These are phyloP conservation scores for Rubia yunnanensis DNA, from an alignment of 257 asterid species.

Conservation along the genomic window DNA sequence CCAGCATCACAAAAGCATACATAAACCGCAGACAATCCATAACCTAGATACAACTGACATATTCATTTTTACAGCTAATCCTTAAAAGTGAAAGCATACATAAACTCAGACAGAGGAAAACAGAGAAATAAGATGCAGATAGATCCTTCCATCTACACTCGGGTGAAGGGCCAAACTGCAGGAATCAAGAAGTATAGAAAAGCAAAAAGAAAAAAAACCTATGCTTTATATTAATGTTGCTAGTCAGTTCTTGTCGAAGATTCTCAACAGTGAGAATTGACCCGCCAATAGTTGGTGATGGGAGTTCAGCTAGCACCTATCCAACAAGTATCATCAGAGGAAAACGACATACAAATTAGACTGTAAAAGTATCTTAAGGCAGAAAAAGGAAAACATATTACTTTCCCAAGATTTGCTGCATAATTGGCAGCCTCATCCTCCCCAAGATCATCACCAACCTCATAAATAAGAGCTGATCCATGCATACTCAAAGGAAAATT, in stretches of 20 bases:
- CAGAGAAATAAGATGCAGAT: neutral
- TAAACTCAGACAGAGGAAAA: neutral
- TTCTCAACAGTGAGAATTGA: constrained; percentile 84
- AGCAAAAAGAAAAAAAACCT: constrained; percentile 48
- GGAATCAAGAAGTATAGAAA: no score
- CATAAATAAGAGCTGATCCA: no score
- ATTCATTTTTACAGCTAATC: no score
- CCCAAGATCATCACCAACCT: no score
- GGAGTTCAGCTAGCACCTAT: no score
- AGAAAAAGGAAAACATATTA: constrained; percentile 16
- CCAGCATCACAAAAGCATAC: no score
- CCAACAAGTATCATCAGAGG: constrained; percentile 7
- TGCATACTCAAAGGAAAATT: no score
- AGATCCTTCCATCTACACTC: neutral
- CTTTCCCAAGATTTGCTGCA: constrained; percentile 90
- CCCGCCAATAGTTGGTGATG: constrained; percentile 78
- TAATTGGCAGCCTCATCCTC: constrained; percentile 79
- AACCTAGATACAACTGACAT: neutral
- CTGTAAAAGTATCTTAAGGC: neutral
- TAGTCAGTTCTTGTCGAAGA: constrained; percentile 84
- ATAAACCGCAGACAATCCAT: neutral
- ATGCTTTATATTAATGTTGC: constrained; percentile 74
- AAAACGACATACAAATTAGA: neutral
- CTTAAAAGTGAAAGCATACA: no score
- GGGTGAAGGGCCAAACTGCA: neutral